Evolutionary conservation across 441 rosid genomes (phyloP), one percentile per base, ranked within the genome.

Genomic region (Mallotus repandus): DNA sequence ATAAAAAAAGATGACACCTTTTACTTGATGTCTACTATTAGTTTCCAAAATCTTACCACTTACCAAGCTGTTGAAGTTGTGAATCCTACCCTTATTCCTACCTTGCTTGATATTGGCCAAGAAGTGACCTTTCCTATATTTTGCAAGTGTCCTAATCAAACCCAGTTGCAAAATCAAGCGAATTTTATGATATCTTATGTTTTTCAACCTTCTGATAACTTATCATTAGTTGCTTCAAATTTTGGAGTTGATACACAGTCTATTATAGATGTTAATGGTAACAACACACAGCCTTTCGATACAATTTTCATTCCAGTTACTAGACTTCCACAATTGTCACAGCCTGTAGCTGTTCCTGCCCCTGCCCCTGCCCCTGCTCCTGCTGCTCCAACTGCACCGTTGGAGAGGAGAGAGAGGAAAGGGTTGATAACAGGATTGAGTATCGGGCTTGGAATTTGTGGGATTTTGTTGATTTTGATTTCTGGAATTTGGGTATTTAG

Each of bases 171-270:
- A 18, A 75, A 68, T 55, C 61, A 63, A 48, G 77, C 74, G 59
- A 88, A 69, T n/a, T 81, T 63, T 73, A 79, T 90, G 59, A 69
- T 88, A 22, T 88, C 95, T 66, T 88, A 90, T 69, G 92, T 90
- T 66, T 82, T 85, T 63, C 91, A 85, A 70, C 86, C 89, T 71
- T 80, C 81, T 59, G 92, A 90, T 73, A 80, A 66, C 79, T 64
- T 90, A 7, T 83, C 95, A 32, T 38, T 60, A 7, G 82, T 90
- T 62, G 91, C 91, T 52, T 77, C 92, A 9, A 69, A 57, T 16
- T 90, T 90, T 76, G 89, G 84, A 32, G 84, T 74, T 48, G 62
- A 74, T 6, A 57, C 81, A 57, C 79, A 83, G 65, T 72, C 81
- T 29, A 83, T 90, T 61, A 67, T 68, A 22, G 80, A 73, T 56